Percentiles rank a stretch among this genome's conserved stretches.
Conservation (phyloP, 208 protist genomes). For the Lotmaria passim region DNA sequence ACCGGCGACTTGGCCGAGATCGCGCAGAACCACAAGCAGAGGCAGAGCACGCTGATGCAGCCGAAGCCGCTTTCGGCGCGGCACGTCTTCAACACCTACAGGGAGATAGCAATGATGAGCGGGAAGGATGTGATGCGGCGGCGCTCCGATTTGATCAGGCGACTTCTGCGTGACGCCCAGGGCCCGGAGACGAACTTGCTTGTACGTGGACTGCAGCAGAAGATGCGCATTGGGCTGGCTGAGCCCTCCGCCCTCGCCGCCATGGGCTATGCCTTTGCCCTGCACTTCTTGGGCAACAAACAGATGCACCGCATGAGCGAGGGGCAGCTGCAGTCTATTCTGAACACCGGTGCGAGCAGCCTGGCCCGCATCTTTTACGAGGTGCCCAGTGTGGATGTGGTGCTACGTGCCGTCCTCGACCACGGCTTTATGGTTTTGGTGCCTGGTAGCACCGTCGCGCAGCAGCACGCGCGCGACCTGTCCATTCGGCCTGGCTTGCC, state of each 20-base stretch:
- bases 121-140: slow-evolving; percentile 91
- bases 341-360: slow-evolving; percentile 62
- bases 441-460: slow-evolving; percentile 49
- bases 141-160: slow-evolving; percentile 94
- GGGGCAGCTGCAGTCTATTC: slow-evolving; percentile 65
- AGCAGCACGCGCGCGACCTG: slow-evolving; percentile 48
- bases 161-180: slow-evolving; percentile 89
- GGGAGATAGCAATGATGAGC: slow-evolving; percentile 90
- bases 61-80: slow-evolving; percentile 91
- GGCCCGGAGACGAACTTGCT: slow-evolving; percentile 96
- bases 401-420: slow-evolving; percentile 67
- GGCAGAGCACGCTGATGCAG: slow-evolving; percentile 90
- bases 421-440: slow-evolving; percentile 83
- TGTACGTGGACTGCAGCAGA: slow-evolving; percentile 96
- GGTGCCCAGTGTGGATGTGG: slow-evolving; percentile 86
- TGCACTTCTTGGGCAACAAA: slow-evolving; percentile 63
- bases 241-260: slow-evolving; percentile 95
- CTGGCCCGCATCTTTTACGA: slow-evolving; percentile 81
- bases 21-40: slow-evolving; percentile 88
- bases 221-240: slow-evolving; percentile 98
- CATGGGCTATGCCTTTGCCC: slow-evolving; percentile 93
- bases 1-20: slow-evolving; percentile 96
- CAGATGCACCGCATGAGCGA: slow-evolving; percentile 44
- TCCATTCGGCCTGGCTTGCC: slow-evolving; percentile 93
- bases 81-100: slow-evolving; percentile 90